Conservation (phyloP, 306 rosid species). For the Prunus armeniaca region DNA sequence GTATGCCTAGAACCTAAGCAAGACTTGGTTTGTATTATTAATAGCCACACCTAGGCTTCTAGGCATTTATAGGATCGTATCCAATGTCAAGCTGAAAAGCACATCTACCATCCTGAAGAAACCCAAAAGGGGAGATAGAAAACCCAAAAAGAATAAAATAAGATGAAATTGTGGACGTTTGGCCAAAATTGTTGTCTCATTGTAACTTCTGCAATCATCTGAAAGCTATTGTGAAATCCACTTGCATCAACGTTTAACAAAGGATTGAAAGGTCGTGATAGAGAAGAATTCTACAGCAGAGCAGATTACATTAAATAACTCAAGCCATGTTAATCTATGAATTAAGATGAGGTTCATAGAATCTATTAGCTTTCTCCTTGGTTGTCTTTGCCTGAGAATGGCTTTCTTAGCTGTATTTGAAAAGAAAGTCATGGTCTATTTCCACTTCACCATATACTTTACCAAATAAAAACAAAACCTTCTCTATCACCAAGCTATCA, state of each 20-base stretch:
- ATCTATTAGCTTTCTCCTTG: background rate
- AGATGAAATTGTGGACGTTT: background rate
- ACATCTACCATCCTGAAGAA: background rate
- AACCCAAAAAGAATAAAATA: background rate
- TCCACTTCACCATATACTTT: conserved; percentile 10
- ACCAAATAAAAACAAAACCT: conserved; percentile 1
- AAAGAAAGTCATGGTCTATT: conserved; percentile 10
- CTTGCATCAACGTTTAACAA: no score
- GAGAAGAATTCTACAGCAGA: background rate
- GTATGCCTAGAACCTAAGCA: conserved; percentile 2
- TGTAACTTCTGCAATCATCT: no score
- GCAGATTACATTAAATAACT: background rate
- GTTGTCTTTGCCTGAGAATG: background rate
- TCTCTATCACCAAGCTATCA: background rate
- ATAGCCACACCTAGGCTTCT: background rate
- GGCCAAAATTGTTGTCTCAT: no score
- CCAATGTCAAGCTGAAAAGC: background rate
- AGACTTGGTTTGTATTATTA: background rate
- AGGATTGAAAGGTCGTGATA: no score
- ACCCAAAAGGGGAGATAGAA: background rate
- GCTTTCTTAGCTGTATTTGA: background rate
- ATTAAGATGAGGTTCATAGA: background rate
- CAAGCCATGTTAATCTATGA: background rate
- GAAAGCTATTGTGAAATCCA: no score
- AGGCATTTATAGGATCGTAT: background rate